A percentile compares a stretch with the other conserved stretches of the same genome.
Evolutionary conservation across 1,284 basidiomycete genomes (phyloP).

Genomic region (Ganoderma lingzhi): DNA sequence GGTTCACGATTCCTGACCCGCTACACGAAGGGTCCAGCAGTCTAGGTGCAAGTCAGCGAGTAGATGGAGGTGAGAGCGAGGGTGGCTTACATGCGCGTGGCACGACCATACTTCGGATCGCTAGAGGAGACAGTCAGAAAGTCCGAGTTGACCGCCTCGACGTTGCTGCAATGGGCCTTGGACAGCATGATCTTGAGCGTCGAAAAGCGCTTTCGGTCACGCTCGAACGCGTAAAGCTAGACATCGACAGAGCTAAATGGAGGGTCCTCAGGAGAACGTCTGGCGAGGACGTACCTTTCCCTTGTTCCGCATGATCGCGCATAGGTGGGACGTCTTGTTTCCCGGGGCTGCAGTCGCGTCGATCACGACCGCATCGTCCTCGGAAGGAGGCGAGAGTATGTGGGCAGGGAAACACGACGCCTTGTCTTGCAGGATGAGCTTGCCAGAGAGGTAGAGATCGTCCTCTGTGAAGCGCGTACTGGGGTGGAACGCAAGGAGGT

Average conservation of each 20-base stretch:
- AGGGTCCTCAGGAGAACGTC: background rate
- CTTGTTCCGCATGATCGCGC: slow-evolving; percentile 83
- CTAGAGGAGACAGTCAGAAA: slow-evolving; percentile 80
- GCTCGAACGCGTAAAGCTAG: slow-evolving; percentile 88
- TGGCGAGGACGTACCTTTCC: slow-evolving; percentile 65
- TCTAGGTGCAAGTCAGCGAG: slow-evolving; percentile 47
- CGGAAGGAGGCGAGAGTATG: slow-evolving; percentile 72
- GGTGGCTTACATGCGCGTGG: slow-evolving; percentile 83
- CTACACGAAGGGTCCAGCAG: slow-evolving; percentile 94
- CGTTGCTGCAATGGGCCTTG: slow-evolving; percentile 84
- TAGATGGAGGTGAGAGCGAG: background rate
- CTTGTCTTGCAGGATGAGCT: slow-evolving; percentile 95
- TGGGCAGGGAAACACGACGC: slow-evolving; percentile 96
- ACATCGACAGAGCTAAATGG: background rate
- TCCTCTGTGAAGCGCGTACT: slow-evolving; percentile 68
- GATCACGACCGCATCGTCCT: slow-evolving; percentile 68
- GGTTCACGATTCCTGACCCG: slow-evolving; percentile 91
- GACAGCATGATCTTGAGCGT: slow-evolving; percentile 86
- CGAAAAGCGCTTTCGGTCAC: slow-evolving; percentile 79
- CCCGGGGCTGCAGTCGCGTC: slow-evolving; percentile 98
- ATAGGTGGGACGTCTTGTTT: slow-evolving; percentile 96
- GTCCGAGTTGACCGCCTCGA: slow-evolving; percentile 75
- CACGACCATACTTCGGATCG: slow-evolving; percentile 65
- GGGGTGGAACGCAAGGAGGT: slow-evolving; percentile 83
- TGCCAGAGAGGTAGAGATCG: slow-evolving; percentile 73